Evolutionary conservation across 2,329 filamentous ascomycete species (phyloP).

Genomic region (Verticillium isaacii): DNA sequence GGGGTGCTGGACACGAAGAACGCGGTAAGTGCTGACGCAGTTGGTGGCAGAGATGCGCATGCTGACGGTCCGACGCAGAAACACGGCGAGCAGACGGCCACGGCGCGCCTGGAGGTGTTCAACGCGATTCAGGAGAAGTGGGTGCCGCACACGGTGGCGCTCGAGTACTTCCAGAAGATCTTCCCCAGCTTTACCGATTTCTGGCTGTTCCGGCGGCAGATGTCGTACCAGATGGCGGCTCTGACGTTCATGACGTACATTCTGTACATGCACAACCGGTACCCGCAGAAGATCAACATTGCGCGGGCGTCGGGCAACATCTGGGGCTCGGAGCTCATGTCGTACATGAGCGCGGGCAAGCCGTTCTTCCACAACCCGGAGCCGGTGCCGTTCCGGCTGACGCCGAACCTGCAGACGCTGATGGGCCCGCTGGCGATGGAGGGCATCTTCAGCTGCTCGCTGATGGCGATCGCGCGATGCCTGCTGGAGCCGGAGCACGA

Average conservation of each 20-base stretch:
- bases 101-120: conserved; percentile 84
- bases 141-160: conserved; percentile 75
- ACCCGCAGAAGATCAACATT: conserved; percentile 93
- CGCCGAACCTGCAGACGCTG: conserved; percentile 89
- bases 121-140: conserved; percentile 90
- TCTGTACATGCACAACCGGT: conserved; percentile 93
- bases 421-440: conserved; percentile 96
- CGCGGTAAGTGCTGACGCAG: conserved; percentile 29
- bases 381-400: conserved; percentile 93
- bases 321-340: conserved; percentile 93
- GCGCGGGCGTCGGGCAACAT: conserved; percentile 84
- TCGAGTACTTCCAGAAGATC: conserved; percentile 84
- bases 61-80: conserved; percentile 44
- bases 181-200: conserved; percentile 91
- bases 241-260: conserved; percentile 99
- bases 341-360: conserved; percentile 77
- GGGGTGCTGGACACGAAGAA: conserved; percentile 67
- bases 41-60: background rate
- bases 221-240: conserved; percentile 91
- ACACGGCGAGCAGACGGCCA: conserved; percentile 62
- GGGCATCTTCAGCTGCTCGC: conserved; percentile 88
- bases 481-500: conserved; percentile 85
- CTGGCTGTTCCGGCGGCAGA: conserved; percentile 97
- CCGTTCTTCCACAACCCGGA: conserved; percentile 94
- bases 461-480: conserved; percentile 95